Base-by-base conservation (phyloP, 1,284 basidiomycete species). In the Trichosporon sp. region DNA sequence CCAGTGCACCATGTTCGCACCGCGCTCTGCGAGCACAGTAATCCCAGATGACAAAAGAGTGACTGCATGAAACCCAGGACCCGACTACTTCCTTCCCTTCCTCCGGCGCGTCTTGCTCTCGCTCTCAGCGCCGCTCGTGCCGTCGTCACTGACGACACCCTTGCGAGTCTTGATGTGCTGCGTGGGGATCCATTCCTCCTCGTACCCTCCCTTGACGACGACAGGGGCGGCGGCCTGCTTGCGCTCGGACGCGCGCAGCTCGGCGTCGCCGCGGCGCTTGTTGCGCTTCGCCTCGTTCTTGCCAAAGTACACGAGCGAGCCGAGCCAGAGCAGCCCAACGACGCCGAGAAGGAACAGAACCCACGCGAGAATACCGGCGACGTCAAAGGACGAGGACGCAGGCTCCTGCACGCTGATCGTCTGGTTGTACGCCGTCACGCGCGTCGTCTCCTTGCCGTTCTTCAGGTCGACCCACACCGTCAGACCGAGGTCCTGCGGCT, bases 171-270 rank as follows among this genome's bases (percentile, higher is more conserved):
- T 91, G 73, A 93, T 84, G 76, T 94, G 92, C 76, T 92, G 90
- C 75, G 89, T 90, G 18, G 93, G 93, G 76, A 95, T 95, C 93
- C 93, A 95, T 77, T 95, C 92, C 79, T 95, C 92, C 77, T 93
- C 89, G 76, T 94, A 94, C 65, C 88, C 89, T 69, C 88, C 88
- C n/a, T 89, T 89, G 53, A 87, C 87, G 4, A 88, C 76, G 51
- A 88, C 76, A 6, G 75, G 70, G 51, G 73, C 70, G 74, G 47
- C 62, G 47, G 64, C 70, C 44, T 69, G 56, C 65, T 70, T 85
- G 72, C 64, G 79, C 67, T 67, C 79, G 68, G 21, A n/a, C 6
- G 58, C 56, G 56, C 51, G 51, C 11, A 13, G 13, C 83, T 81
- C 79, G 25, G 68, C 62, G 56, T 68, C 70, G 56, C 88, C 86